Evolutionary conservation across 2,329 filamentous ascomycete genomes (phyloP), one percentile per base, ranked within the genome.

Genomic region (Fusarium sp.): DNA sequence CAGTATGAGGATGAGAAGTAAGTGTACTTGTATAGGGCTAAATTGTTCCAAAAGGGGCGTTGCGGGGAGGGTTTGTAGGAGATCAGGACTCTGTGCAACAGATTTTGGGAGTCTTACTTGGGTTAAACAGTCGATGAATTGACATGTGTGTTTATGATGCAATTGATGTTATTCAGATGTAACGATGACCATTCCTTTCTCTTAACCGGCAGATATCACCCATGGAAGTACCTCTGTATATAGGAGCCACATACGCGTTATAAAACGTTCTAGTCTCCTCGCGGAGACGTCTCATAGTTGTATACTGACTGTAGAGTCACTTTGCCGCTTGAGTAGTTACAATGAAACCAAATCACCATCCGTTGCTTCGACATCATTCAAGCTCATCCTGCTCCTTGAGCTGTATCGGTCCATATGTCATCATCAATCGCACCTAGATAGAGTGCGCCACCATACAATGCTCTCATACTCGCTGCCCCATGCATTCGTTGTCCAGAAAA

Each of bases 101-200:
- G 62, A 50, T 24, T 67, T 73, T 38, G 70, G 73, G 72, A 75
- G 70, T 73, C 45, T 54, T 75, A 62, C 60, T 70, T 70, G 73
- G 57, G 67, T 58, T 56, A 27, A 38, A 54, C 52, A 24, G 24
- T 40, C 35, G 11, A 27, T 24, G 56, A 27, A 27, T 38, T 27
- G 16, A 27, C 59, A 64, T 56, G 34, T 13, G 6, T 14, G 35
- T 57, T 14, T 57, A 64, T 37, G 31, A 37, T 50, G 45, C 45
- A 50, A 45, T 58, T 27, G 31, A 37, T 18, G 54, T 13, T 58
- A 5, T 37, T 58, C 16, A 9, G 11, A 7, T 34, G 13, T 35
- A 9, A 27, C 16, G 8, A n/a, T 38, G 8, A 14, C n/a, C 40
- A 14, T 47, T 11, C 31, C 29, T 2, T 56, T 18, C 24, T 29